Conservation (phyloP, 208 protist species). For the Leishmania tarentolae region DNA sequence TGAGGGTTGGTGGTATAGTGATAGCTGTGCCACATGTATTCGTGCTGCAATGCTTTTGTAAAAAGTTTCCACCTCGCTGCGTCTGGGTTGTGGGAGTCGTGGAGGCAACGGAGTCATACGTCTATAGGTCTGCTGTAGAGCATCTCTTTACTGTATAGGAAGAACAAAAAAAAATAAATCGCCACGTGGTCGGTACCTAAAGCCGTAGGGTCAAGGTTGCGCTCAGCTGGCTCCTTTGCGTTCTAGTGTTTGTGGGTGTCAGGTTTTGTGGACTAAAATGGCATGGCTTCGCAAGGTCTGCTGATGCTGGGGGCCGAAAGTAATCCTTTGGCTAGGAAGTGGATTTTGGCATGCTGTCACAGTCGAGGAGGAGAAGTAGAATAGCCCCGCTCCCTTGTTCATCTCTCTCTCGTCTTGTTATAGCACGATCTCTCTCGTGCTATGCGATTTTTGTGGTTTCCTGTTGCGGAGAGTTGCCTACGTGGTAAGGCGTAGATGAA, state of each 20-base stretch:
- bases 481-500: slow-evolving; percentile 17
- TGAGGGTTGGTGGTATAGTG: background rate
- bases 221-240: background rate
- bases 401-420: background rate
- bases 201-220: background rate
- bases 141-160: background rate
- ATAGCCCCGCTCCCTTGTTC: background rate
- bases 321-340: too few relatives aligned
- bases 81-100: background rate
- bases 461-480: background rate
- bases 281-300: background rate
- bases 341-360: background rate
- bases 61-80: background rate
- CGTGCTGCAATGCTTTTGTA: background rate
- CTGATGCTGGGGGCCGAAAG: background rate
- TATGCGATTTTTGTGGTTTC: background rate
- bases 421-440: background rate
- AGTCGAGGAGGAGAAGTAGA: background rate
- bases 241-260: background rate
- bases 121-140: background rate
- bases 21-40: accelerated
- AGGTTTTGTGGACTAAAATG: background rate
- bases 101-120: background rate
- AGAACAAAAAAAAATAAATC: too few relatives aligned
- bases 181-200: background rate